Conservation (phyloP, 805 yeast genomes). For the Saccharomycopsis amapae region DNA sequence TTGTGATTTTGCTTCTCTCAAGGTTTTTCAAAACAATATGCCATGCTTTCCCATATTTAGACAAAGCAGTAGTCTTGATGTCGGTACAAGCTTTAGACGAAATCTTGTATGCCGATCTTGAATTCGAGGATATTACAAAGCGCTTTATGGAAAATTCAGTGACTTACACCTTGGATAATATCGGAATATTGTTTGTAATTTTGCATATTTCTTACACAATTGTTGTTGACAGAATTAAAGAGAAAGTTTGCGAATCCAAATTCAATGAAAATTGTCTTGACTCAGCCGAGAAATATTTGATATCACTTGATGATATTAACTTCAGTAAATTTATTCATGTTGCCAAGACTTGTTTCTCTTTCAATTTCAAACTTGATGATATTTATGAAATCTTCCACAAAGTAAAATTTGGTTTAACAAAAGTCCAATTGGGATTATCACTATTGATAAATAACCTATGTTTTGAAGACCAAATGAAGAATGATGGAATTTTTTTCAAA, state of each 20-base stretch:
- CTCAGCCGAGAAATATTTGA: constrained; percentile 9
- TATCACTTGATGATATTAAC: constrained; percentile 1
- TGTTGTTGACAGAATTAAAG: constrained; percentile 9
- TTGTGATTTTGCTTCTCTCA: constrained; percentile 7
- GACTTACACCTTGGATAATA: constrained; percentile 14
- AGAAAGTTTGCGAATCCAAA: constrained; percentile 9
- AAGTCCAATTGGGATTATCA: constrained; percentile 18
- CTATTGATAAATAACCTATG: constrained; percentile 1
- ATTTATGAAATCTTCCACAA: constrained; percentile 13
- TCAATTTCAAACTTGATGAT: constrained; percentile 13
- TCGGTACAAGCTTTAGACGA: constrained; percentile 2
- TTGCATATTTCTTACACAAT: constrained; percentile 10
- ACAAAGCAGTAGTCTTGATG: constrained; percentile 5
- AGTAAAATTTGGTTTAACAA: constrained; percentile 14
- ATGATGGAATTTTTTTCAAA: constrained; percentile 11
- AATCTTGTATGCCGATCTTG: constrained; percentile 1
- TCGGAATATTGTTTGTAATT: constrained; percentile 14
- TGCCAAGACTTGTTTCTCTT: constrained; percentile 18
- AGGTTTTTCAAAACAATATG: constrained; percentile 15
- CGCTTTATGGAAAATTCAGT: constrained; percentile 1
- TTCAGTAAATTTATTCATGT: constrained; percentile 5
- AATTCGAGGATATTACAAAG: background rate
- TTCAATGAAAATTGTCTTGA: constrained; percentile 7
- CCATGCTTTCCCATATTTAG: constrained; percentile 14
- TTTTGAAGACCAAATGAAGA: constrained; percentile 15